Evolutionary conservation across 371 early-diverging fungal genomes (phyloP).

Genomic region (Funneliformis caledonium): DNA sequence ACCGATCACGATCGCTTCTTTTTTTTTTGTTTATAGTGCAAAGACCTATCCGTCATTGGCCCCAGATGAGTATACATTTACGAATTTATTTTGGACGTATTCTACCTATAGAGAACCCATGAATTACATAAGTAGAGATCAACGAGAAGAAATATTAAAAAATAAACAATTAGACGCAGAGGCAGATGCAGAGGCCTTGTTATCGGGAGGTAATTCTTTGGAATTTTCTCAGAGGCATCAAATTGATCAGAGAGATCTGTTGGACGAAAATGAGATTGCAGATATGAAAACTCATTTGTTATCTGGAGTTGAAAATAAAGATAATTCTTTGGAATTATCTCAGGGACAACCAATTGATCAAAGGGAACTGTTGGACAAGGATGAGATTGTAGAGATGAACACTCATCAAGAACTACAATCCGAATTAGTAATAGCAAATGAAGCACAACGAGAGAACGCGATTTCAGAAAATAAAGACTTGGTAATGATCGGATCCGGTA

Average conservation of each 20-base stretch:
- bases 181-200: not conserved
- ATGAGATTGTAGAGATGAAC: not conserved
- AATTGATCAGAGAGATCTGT: not conserved
- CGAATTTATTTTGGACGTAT: conserved; percentile 41
- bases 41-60: conserved; percentile 9
- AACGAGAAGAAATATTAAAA: not conserved
- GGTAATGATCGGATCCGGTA: conserved; percentile 11
- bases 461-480: not conserved
- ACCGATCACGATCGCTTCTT: not conserved
- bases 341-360: not conserved
- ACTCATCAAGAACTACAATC: not conserved
- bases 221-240: not conserved
- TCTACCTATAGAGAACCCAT: conserved; percentile 15
- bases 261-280: not conserved
- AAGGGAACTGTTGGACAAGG: not conserved
- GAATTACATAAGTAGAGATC: not conserved
- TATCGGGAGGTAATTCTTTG: not conserved
- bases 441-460: not conserved
- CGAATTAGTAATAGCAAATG: not conserved
- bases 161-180: not conserved
- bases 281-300: not conserved
- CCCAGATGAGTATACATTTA: conserved; percentile 34
- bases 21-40: not conserved
- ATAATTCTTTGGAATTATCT: not conserved
- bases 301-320: not conserved